These are phyloP conservation scores for Theileria parva DNA, from an alignment of 169 alveolate species.

Conservation along the genomic window DNA sequence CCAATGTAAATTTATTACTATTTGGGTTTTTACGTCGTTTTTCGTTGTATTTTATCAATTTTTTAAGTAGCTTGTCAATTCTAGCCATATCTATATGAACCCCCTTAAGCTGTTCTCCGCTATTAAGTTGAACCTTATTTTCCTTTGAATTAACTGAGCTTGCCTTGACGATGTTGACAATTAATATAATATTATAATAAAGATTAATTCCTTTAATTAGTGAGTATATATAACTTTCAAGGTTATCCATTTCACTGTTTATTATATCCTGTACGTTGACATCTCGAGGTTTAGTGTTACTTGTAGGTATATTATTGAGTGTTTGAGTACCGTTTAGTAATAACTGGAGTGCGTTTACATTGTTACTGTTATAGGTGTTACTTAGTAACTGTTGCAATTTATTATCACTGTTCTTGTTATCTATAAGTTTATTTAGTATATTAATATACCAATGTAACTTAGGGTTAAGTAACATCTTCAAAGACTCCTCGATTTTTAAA, in stretches of 20 bases:
- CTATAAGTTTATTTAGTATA: conserved; percentile 24
- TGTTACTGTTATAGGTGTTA: not conserved
- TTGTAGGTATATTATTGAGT: not conserved
- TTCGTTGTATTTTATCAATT: not conserved
- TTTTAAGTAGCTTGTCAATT: not conserved
- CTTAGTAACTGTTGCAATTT: not conserved
- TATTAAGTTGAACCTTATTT: not conserved
- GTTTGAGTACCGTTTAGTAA: not conserved
- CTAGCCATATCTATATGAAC: not conserved
- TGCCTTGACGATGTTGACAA: not conserved
- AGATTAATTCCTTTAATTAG: not conserved
- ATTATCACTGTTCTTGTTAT: conserved; percentile 34
- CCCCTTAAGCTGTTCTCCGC: not conserved
- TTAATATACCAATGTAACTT: conserved; percentile 49
- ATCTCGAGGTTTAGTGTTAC: not conserved
- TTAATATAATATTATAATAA: not conserved
- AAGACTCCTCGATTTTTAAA: conserved; percentile 3
- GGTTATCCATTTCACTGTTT: not conserved
- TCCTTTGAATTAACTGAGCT: not conserved
- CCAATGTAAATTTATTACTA: not conserved
- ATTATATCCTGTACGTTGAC: not conserved
- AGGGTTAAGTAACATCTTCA: conserved; percentile 57
- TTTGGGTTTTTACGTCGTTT: not conserved
- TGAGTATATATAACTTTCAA: not conserved
- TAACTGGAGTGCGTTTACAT: not conserved